Evolutionary conservation across 1,284 basidiomycete genomes (phyloP), one percentile per base, ranked within the genome.

Genomic region (Tylopilus sp.): DNA sequence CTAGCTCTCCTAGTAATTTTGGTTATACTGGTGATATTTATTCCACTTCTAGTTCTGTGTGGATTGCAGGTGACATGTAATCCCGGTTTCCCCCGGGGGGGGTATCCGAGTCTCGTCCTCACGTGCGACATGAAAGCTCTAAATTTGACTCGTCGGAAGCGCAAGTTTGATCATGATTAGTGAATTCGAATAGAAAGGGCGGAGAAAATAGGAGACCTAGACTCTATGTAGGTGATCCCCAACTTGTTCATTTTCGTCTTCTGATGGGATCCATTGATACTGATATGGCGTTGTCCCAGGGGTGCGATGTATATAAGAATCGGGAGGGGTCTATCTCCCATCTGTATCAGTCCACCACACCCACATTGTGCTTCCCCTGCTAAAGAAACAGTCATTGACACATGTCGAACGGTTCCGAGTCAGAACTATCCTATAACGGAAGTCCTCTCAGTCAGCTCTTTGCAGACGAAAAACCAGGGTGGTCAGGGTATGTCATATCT

Each of bases 401-500:
- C 39, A 68, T 69, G 69, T 32, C 58, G 39, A 57, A 19, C 36
- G 8, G 8, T 13, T 10, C 8, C 51, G 18, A 24, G 1, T 24
- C n/a, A 13, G 47, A 57, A 57, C 22, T 12, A 15, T 59, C 58
- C 12, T 61, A 49, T 38, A 29, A 59, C 9, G 69, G 60, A 10
- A 49, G 24, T 6, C 62, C 62, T 1, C 47, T 47, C 3, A 49
- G 39, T 36, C 59, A 61, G 33, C 44, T 67, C 38, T 67, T 70
- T 47, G 60, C 60, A 22, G 67, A 70, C 26, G 70, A 72, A 59
- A 61, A 59, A 56, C 33, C 36, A 36, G 70, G 70, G 1, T 69
- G 70, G 68, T 47, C 57, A n/a, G 69, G 68, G 68, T 69, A 52
- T 5, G 69, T 61, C 29, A 10, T 6, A 18, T 24, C 38, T 18